phyloP scores from a whole-genome alignment of 257 asterid genomes.

The Scutellaria barbata region DNA sequence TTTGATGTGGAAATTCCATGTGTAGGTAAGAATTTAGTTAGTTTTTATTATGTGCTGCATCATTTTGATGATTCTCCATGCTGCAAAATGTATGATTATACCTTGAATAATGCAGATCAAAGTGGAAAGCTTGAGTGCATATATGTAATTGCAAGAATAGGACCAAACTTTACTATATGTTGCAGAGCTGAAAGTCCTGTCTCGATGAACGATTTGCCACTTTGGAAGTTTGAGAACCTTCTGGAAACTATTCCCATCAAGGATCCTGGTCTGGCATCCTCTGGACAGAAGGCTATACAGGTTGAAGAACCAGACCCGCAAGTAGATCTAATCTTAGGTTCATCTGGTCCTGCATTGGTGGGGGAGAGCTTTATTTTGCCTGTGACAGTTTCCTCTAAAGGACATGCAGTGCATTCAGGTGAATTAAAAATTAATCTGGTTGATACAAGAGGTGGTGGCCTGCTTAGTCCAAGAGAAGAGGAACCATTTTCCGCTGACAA shows the following conservation, averaged over 20 bases:
- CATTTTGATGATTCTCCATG: constrained; percentile 6
- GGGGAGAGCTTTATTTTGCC: constrained; percentile 91
- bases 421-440: constrained; percentile 95
- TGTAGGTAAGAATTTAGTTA: constrained; percentile 25
- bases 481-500: constrained; percentile 76
- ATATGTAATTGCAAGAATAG: constrained; percentile 88
- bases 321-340: constrained; percentile 80
- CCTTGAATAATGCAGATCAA: constrained; percentile 70
- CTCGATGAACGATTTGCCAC: constrained; percentile 87
- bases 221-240: constrained; percentile 90
- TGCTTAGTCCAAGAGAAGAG: constrained; percentile 95
- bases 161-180: constrained; percentile 80
- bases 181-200: constrained; percentile 99
- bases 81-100: constrained; percentile 37
- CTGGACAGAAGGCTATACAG: constrained; percentile 96
- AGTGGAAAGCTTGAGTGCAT: constrained; percentile 98
- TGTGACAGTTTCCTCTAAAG: constrained; percentile 80
- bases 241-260: constrained; percentile 80
- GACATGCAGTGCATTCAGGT: constrained; percentile 87
- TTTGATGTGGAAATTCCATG: constrained; percentile 22
- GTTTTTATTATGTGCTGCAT: constrained; percentile 17
- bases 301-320: constrained; percentile 99
- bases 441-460: constrained; percentile 93
- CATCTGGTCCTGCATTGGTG: constrained; percentile 89
- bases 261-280: constrained; percentile 89